Evolutionary conservation across 495 filamentous ascomycete species (phyloP), one percentile per base, ranked within the genome.

Genomic region (Aspergillus wentii): DNA sequence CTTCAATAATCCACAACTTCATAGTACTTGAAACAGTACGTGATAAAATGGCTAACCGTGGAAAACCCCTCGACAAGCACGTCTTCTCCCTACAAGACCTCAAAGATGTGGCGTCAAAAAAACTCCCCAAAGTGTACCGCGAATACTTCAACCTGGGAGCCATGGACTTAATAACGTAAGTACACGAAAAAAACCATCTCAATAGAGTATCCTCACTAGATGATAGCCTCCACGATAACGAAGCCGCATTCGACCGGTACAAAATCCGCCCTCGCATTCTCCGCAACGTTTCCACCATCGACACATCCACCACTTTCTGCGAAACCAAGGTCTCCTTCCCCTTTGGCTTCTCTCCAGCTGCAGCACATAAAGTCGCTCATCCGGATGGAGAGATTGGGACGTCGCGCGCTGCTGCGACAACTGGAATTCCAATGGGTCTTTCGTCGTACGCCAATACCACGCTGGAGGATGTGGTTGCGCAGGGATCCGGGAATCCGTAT

Each of bases 281-380:
- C 0, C 52, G 59, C 33, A 68, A 80, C 43, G 74, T 79, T 16
- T 64, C 62, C 13, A 56, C 55, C 0, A 51, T 74, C 18, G 74
- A 79, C 45, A 70, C 68, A n/a, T n/a, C n/a, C n/a, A n/a, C n/a
- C n/a, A n/a, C n/a, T n/a, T n/a, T n/a, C n/a, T n/a, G n/a, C n/a
- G n/a, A n/a, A n/a, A n/a, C n/a, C n/a, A n/a, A 83, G 57, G 72
- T 80, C 36, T 68, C 77, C 36, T 79, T 90, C 22, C 88, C 88
- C 11, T 88, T 92, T 59, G 91, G 92, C 51, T 83, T 94, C 20
- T 88, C 86, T 10, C 88, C 88, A 6, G 89, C 88, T 20, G 88
- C 86, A 3, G 75, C 90, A 4, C 87, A 88, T 33, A 89, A 92
- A 59, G 78, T 95, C 0, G 88, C 88, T 15, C 76, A 94, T 54